Evolutionary conservation across 441 rosid species (phyloP), one percentile per base, ranked within the genome.

Genomic region (Mallotus repandus): DNA sequence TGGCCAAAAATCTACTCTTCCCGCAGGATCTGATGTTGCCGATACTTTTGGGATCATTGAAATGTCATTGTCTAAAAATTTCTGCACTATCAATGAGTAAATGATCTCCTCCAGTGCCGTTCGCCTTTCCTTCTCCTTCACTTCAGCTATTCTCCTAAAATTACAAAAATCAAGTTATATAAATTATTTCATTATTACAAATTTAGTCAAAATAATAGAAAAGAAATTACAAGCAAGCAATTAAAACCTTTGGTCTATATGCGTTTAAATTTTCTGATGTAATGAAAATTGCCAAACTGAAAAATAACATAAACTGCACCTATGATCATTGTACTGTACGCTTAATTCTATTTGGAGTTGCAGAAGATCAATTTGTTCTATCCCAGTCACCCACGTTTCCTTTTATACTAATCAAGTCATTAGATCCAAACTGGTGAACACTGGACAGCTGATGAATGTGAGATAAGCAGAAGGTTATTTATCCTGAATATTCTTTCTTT

Each of bases 1-100:
- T n/a, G 94, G 97, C 98, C 97, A 91, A 80, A 87, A 85, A 87
- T 89, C 97, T 63, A 94, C 87, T 9, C 94, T 85, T 63, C 94
- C 96, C 0, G 84, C 71, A 60, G 93, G 97, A 64, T 94, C 99
- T 70, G 92, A 87, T 9, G 92, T 86, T 70, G 76, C 74, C 9
- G 81, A 69, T 80, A 94, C 78, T 84, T 76, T 87, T 43, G 97
- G 94, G 54, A 94, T 89, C 99, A 92, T 88, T 6, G 86, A 79
- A 77, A 94, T 92, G 68, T 48, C 76, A 22, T 78, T 85, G 32
- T 92, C 96, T 15, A 89, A 79, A 74, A 91, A 89, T 57, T 85
- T 88, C 52, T 88, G 96, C 41, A 92, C 90, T 62, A 94, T 86
- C 86, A 91, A 76, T 80, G 91, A 92, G 87, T 94, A 94, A 66